Evolutionary conservation across 371 early-diverging fungal genomes (phyloP).

Genomic region (Umbelopsis sp.): DNA sequence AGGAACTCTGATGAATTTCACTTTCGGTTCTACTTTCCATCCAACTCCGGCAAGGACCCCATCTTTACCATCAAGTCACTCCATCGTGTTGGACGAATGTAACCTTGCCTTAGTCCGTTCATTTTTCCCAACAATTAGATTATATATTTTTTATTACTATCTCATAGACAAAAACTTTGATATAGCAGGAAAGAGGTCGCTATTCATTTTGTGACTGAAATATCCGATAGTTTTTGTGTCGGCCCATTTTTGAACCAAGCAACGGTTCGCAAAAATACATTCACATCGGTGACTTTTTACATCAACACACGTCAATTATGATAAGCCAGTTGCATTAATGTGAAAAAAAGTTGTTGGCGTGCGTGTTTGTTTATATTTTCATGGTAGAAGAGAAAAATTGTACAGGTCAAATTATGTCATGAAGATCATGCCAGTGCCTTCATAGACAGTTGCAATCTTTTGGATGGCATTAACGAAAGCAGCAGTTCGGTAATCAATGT

Average conservation of each 20-base stretch:
- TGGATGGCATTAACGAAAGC: conserved; percentile 86
- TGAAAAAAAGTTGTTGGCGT: background rate
- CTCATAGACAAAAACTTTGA: background rate
- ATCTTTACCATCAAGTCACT: too few relatives aligned
- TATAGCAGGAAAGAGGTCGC: too few relatives aligned
- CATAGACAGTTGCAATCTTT: conserved; percentile 83
- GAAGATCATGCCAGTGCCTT: conserved; percentile 82
- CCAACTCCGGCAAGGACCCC: background rate
- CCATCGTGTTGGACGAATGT: too few relatives aligned
- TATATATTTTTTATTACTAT: background rate
- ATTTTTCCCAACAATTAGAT: background rate
- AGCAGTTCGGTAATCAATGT: conserved; percentile 84
- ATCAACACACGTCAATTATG: too few relatives aligned
- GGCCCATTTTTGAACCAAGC: too few relatives aligned
- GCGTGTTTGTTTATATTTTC: background rate
- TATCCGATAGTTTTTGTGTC: too few relatives aligned
- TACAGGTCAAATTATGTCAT: conserved; percentile 41
- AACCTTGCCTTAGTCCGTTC: too few relatives aligned
- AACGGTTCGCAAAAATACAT: too few relatives aligned
- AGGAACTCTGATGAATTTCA: background rate
- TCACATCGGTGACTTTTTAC: too few relatives aligned
- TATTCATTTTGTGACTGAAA: too few relatives aligned
- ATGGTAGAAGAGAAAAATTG: conserved; percentile 8
- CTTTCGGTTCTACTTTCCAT: background rate
- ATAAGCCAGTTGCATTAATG: background rate